Conservation (phyloP, 768 basidiomycete genomes). For the Kwoniella heveanensis region DNA sequence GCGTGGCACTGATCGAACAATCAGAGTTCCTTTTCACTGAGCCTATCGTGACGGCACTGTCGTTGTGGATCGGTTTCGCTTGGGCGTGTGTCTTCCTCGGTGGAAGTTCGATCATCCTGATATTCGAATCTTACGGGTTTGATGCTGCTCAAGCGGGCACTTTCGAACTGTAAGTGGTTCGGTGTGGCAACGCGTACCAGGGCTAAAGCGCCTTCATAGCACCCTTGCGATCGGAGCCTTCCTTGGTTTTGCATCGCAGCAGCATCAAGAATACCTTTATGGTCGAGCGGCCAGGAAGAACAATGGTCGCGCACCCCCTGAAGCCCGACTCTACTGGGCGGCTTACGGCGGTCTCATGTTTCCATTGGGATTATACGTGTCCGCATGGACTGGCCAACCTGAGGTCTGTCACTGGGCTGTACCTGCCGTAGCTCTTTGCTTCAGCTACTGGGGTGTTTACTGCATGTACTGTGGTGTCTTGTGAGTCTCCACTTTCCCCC, state of each 20-base stretch:
- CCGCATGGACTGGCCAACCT: slow-evolving; percentile 48
- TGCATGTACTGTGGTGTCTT: slow-evolving; percentile 51
- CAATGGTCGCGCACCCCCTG: slow-evolving; percentile 46
- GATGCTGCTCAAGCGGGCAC: slow-evolving; percentile 37
- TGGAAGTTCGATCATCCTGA: slow-evolving; percentile 34
- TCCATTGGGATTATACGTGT: slow-evolving; percentile 39
- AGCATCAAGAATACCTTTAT: slow-evolving; percentile 48
- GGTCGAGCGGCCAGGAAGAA: slow-evolving; percentile 27
- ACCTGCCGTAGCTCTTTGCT: slow-evolving; percentile 37
- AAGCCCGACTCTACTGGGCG: slow-evolving; percentile 51
- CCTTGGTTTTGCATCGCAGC: slow-evolving; percentile 41
- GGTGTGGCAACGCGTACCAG: no score
- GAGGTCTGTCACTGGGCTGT: slow-evolving; percentile 33
- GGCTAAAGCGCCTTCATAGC: slow-evolving; percentile 30
- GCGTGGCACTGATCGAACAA: no score
- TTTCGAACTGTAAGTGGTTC: slow-evolving; percentile 45
- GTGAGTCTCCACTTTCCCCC: slow-evolving; percentile 24
- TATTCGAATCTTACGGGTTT: slow-evolving; percentile 47
- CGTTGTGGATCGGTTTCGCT: slow-evolving; percentile 52
- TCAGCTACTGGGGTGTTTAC: slow-evolving; percentile 45
- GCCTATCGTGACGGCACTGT: slow-evolving; percentile 51
- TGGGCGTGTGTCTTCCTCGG: slow-evolving; percentile 52
- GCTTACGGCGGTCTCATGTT: slow-evolving; percentile 50
- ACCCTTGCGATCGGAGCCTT: slow-evolving; percentile 40
- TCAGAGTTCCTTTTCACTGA: slow-evolving; percentile 48